phyloP scores from a whole-genome alignment of 129 eudicot species.

The Saussurea involucrata region DNA sequence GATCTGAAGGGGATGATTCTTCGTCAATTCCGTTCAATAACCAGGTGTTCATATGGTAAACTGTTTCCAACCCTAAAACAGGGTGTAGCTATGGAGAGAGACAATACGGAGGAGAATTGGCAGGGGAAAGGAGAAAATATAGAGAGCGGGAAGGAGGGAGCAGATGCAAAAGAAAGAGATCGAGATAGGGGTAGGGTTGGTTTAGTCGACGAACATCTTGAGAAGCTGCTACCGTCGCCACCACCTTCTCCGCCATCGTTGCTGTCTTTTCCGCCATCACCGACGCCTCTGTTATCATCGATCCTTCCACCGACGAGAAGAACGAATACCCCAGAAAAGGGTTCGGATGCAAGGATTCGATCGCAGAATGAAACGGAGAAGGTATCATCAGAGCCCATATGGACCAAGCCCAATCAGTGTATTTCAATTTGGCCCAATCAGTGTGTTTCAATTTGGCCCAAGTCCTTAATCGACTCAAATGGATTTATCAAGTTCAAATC shows the following conservation, averaged over 20 bases:
- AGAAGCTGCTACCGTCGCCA: neutral
- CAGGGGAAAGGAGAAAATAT: no score
- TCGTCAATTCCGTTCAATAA: no score
- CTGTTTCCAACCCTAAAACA: no score
- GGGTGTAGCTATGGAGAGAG: no score
- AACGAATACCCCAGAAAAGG: neutral
- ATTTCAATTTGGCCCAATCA: neutral
- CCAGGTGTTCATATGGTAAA: no score
- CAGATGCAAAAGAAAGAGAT: neutral
- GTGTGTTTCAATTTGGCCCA: no score
- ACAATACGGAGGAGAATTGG: no score
- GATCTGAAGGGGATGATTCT: no score
- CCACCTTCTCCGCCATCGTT: neutral
- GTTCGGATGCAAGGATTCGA: neutral
- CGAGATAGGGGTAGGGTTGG: neutral
- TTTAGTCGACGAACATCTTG: neutral
- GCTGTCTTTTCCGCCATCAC: neutral
- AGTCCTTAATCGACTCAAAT: no score
- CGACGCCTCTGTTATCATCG: neutral
- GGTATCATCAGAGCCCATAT: neutral
- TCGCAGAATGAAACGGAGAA: neutral
- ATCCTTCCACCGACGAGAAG: neutral
- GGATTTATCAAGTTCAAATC: no score
- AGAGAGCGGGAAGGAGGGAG: neutral
- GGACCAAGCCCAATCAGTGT: neutral